Evolutionary conservation across 257 asterid genomes (phyloP).

Genomic region (Parsonsia alboflavescens): DNA sequence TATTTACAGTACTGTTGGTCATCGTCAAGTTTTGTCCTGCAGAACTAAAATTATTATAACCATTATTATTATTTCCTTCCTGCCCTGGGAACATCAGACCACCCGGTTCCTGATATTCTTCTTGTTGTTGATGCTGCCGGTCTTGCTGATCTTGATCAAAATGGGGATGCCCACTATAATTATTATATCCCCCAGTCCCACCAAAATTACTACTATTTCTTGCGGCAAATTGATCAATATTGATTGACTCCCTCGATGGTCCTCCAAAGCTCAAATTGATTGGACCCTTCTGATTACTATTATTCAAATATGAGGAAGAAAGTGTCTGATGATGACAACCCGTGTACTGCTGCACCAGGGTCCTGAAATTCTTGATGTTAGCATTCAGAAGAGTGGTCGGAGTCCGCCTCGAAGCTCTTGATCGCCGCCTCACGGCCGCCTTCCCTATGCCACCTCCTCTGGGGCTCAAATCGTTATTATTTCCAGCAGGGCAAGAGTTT

Average conservation of each 20-base stretch:
- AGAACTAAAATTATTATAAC: too few relatives aligned
- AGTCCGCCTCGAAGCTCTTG: constrained; percentile 27
- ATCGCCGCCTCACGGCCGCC: constrained; percentile 27
- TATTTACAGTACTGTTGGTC: too few relatives aligned
- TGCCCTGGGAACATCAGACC: too few relatives aligned
- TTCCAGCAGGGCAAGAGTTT: constrained; percentile 3
- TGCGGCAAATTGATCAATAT: not conserved
- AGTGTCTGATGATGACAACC: constrained; percentile 33
- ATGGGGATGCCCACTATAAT: not conserved
- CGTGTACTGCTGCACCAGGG: constrained; percentile 60
- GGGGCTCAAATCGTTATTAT: constrained; percentile 13
- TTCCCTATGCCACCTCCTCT: constrained; percentile 20
- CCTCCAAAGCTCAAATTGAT: constrained; percentile 49
- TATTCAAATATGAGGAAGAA: not conserved
- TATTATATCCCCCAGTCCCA: not conserved
- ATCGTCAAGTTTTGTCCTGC: too few relatives aligned
- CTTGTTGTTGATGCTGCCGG: not conserved
- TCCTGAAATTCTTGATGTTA: constrained; percentile 43
- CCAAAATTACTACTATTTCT: not conserved
- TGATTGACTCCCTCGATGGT: not conserved
- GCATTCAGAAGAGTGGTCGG: constrained; percentile 54
- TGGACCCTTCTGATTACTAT: constrained; percentile 37
- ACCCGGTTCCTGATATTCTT: too few relatives aligned
- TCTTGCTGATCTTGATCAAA: too few relatives aligned
- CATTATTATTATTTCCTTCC: too few relatives aligned